phyloP scores from a whole-genome alignment of 306 rosid genomes.

The Hylodesmum podocarpum region DNA sequence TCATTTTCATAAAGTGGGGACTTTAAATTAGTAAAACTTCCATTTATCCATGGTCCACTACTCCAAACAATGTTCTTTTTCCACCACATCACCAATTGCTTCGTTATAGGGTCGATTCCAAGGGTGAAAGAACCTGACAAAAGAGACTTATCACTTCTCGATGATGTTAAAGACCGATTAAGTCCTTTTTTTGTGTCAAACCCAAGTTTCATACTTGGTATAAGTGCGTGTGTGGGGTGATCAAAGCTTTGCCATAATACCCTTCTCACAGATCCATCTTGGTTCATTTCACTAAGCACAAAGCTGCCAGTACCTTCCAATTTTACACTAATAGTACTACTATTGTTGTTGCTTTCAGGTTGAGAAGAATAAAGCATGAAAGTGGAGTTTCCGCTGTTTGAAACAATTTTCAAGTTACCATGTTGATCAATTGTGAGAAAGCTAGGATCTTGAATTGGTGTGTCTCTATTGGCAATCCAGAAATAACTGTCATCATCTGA shows the following conservation, averaged over 20 bases:
- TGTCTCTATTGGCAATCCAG: conserved; percentile 20
- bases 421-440: conserved; percentile 3
- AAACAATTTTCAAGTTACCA: conserved; percentile 1
- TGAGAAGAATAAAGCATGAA: background rate
- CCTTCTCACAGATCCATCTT: conserved; percentile 2
- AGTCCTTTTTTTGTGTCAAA: background rate
- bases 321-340: background rate
- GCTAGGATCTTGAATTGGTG: conserved; percentile 7
- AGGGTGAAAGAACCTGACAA: conserved; percentile 18
- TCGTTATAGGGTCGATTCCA: background rate
- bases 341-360: background rate
- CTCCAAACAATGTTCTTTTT: background rate
- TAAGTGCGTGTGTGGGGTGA: conserved; percentile 10
- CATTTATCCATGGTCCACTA: background rate
- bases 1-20: background rate
- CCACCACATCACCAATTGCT: conserved; percentile 3
- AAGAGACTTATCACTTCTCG: background rate
- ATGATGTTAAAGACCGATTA: background rate
- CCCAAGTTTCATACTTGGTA: background rate
- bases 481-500: background rate
- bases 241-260: conserved; percentile 12
- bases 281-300: background rate
- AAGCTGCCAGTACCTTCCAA: background rate
- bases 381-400: background rate
- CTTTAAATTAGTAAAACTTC: background rate